Evolutionary conservation across 73 alveolate genomes (phyloP).

Genomic region (Tetrahymena borealis): DNA sequence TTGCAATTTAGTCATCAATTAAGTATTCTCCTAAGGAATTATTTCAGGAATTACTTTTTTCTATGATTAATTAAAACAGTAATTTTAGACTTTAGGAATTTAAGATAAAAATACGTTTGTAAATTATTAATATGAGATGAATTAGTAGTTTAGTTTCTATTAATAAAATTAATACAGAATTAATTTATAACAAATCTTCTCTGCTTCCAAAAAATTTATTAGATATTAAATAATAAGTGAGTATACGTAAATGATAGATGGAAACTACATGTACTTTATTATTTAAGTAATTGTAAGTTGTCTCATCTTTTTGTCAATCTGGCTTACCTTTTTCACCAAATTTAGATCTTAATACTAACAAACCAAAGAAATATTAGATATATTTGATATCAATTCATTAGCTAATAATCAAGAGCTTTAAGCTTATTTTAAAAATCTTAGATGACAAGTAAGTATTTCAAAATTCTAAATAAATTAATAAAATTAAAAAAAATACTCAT

Average conservation of each 20-base stretch:
- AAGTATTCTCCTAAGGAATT: not conserved
- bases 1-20: not conserved
- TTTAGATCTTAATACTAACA: not conserved
- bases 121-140: not conserved
- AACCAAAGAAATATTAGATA: not conserved
- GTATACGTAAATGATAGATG: not conserved
- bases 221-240: not conserved
- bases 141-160: not conserved
- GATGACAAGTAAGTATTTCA: not conserved
- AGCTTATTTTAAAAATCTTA: not conserved
- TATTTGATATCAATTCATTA: not conserved
- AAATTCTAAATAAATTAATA: too few species aligned
- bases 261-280: not conserved
- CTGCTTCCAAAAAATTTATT: not conserved
- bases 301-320: not conserved
- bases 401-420: not conserved
- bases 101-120: not conserved
- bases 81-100: not conserved
- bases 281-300: not conserved
- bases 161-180: not conserved
- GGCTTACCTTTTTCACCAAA: not conserved
- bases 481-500: too few species aligned
- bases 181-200: not conserved
- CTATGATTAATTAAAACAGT: not conserved
- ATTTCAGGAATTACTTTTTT: not conserved